Percentiles rank a stretch among this genome's conserved stretches.
phyloP scores from a whole-genome alignment of 805 yeast species.

The Kodamaea sagamina region DNA sequence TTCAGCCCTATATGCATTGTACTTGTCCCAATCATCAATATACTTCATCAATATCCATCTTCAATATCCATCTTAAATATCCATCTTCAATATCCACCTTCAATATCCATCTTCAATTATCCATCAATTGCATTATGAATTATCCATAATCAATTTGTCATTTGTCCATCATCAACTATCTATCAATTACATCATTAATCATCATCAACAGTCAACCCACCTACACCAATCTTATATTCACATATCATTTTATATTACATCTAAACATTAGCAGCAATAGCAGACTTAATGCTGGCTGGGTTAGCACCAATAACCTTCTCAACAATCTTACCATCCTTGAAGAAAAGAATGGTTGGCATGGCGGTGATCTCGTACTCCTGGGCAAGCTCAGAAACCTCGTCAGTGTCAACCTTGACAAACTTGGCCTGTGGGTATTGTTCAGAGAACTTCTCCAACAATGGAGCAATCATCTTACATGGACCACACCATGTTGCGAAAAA shows the following conservation, averaged over 20 bases:
- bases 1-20: too few relatives aligned
- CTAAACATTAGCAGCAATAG: conserved; percentile 55
- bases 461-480: conserved; percentile 97
- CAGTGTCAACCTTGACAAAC: conserved; percentile 92
- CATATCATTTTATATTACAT: not conserved
- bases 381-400: conserved; percentile 75
- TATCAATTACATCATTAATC: not conserved
- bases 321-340: conserved; percentile 80
- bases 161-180: too few relatives aligned
- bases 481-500: conserved; percentile 99
- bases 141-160: too few relatives aligned
- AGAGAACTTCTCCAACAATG: conserved; percentile 82
- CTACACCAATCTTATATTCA: too few relatives aligned
- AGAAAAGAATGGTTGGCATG: conserved; percentile 68
- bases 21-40: too few relatives aligned
- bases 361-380: conserved; percentile 58
- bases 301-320: conserved; percentile 87
- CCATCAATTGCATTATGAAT: too few relatives aligned
- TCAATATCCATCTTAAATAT: too few relatives aligned
- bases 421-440: conserved; percentile 63
- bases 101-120: too few relatives aligned
- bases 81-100: too few relatives aligned
- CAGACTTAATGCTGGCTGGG: conserved; percentile 78
- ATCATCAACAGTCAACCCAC: too few relatives aligned
- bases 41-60: too few relatives aligned